Evolutionary conservation across 2,329 filamentous ascomycete species (phyloP).

Genomic region (Ploettnerulaceae sp.): DNA sequence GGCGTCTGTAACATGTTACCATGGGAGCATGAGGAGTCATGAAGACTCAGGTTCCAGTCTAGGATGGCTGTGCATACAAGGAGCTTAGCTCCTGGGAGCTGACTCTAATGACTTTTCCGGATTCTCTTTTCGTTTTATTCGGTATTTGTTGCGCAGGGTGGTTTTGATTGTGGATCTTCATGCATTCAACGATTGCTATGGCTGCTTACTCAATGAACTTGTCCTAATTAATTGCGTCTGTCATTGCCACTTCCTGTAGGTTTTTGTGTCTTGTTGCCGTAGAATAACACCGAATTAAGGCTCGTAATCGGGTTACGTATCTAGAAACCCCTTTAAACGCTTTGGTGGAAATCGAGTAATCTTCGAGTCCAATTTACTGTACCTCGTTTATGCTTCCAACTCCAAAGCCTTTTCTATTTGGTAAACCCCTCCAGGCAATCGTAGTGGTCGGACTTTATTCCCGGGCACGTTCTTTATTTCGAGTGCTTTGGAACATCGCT

Average conservation of each 20-base stretch:
- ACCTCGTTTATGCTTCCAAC: no score
- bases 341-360: no score
- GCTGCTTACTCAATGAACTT: conserved; percentile 21
- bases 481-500: no score
- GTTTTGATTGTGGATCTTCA: conserved; percentile 21
- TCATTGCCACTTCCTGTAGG: not conserved
- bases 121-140: conserved; percentile 15
- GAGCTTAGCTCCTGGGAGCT: not conserved
- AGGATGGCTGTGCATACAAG: conserved; percentile 8
- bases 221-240: conserved; percentile 16
- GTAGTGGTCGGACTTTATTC: no score
- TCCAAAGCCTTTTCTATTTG: no score
- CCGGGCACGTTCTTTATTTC: no score
- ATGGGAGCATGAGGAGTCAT: conserved; percentile 27
- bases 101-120: conserved; percentile 10
- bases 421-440: no score
- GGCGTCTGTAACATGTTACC: conserved; percentile 31
- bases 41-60: conserved; percentile 10
- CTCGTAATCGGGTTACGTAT: no score
- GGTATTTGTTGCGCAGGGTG: conserved; percentile 18
- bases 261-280: not conserved
- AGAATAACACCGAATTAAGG: no score
- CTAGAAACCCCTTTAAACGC: no score
- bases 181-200: conserved; percentile 27
- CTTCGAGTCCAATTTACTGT: no score